These are phyloP conservation scores for Onygena corvina DNA, from an alignment of 2,329 filamentous ascomycete genomes.

Conservation along the genomic window DNA sequence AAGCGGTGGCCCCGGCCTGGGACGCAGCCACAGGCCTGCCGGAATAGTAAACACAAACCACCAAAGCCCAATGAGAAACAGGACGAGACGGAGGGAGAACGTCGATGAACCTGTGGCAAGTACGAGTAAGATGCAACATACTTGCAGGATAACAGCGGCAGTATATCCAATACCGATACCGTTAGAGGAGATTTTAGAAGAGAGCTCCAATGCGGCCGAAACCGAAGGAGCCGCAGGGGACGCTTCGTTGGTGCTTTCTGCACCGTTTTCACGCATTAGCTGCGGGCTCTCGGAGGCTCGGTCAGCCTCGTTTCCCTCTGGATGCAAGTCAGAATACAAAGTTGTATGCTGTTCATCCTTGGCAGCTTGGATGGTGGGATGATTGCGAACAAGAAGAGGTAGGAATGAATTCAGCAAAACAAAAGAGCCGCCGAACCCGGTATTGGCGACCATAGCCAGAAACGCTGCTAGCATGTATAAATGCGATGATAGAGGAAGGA, in stretches of 20 bases:
- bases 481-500: slow-evolving; percentile 62
- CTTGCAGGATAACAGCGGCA: slow-evolving; percentile 73
- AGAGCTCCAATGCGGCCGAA: slow-evolving; percentile 63
- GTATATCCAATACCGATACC: slow-evolving; percentile 92
- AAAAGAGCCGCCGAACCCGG: slow-evolving; percentile 87
- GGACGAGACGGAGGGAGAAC: slow-evolving; percentile 72
- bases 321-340: not conserved
- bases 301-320: not conserved
- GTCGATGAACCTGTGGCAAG: slow-evolving; percentile 62
- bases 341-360: slow-evolving; percentile 9
- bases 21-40: slow-evolving; percentile 72
- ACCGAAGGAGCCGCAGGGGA: slow-evolving; percentile 9
- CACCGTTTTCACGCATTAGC: slow-evolving; percentile 8
- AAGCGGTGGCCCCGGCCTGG: slow-evolving; percentile 76
- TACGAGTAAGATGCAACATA: slow-evolving; percentile 65
- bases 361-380: slow-evolving; percentile 45
- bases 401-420: slow-evolving; percentile 92
- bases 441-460: slow-evolving; percentile 81
- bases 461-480: slow-evolving; percentile 72
- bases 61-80: slow-evolving; percentile 81
- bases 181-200: slow-evolving; percentile 79
- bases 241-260: slow-evolving; percentile 22
- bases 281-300: not conserved
- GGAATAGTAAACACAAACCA: slow-evolving; percentile 89
- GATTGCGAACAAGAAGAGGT: slow-evolving; percentile 77